Percentiles rank a stretch among this genome's conserved stretches.
phyloP scores from a whole-genome alignment of 2,329 filamentous ascomycete genomes.

The Fusarium heterosporum region DNA sequence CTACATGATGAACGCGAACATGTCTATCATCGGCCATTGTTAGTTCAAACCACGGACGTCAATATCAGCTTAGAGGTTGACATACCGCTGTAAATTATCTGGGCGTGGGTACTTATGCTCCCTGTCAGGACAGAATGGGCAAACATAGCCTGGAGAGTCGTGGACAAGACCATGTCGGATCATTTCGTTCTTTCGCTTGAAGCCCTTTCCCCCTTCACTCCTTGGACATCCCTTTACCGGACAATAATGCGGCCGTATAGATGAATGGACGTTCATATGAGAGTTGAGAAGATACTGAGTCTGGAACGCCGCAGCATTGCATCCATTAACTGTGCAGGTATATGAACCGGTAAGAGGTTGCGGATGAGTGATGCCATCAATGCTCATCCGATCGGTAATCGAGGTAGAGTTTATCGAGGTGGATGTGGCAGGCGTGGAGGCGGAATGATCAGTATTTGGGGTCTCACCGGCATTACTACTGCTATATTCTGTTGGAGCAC shows the following conservation, averaged over 20 bases:
- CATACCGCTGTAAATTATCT: slow-evolving; percentile 92
- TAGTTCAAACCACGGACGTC: not conserved
- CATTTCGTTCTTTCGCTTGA: slow-evolving; percentile 81
- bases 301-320: slow-evolving; percentile 79
- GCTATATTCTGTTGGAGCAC: slow-evolving; percentile 57
- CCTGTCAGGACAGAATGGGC: slow-evolving; percentile 92
- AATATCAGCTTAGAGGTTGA: not conserved
- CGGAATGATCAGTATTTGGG: slow-evolving; percentile 59
- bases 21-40: slow-evolving; percentile 68
- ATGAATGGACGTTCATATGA: slow-evolving; percentile 79
- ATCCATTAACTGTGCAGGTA: slow-evolving; percentile 71
- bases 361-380: slow-evolving; percentile 67
- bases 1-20: slow-evolving; percentile 89
- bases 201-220: slow-evolving; percentile 73
- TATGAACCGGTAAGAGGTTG: slow-evolving; percentile 64
- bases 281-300: slow-evolving; percentile 84
- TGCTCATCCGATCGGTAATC: slow-evolving; percentile 67
- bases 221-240: slow-evolving; percentile 71
- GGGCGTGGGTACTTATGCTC: slow-evolving; percentile 95
- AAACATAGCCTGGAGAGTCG: slow-evolving; percentile 93
- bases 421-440: slow-evolving; percentile 56
- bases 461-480: slow-evolving; percentile 60
- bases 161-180: slow-evolving; percentile 87
- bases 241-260: slow-evolving; percentile 73
- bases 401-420: slow-evolving; percentile 41